Conservation (phyloP, 441 rosid genomes). For the Populus hybrid region DNA sequence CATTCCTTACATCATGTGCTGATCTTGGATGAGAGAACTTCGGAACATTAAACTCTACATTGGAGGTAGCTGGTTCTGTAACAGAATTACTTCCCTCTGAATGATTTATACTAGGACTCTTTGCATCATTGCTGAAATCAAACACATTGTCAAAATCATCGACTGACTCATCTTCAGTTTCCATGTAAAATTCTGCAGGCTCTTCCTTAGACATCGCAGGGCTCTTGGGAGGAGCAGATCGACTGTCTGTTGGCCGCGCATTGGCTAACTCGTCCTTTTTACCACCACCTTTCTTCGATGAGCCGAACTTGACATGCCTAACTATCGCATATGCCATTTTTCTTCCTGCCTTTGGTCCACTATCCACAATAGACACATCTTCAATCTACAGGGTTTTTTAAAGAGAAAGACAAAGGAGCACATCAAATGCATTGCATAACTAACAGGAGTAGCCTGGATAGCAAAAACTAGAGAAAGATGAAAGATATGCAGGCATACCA, state of each 20-base stretch:
- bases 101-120: neutral
- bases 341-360: constrained; percentile 62
- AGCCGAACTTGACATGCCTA: constrained; percentile 80
- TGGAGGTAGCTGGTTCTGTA: constrained; percentile 9
- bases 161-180: constrained; percentile 29
- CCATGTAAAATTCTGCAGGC: constrained; percentile 20
- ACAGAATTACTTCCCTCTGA: neutral
- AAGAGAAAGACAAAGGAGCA: neutral
- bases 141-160: too few relatives aligned
- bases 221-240: constrained; percentile 15
- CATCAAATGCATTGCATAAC: neutral
- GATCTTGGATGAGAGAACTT: constrained; percentile 14
- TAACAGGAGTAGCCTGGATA: neutral
- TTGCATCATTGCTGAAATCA: too few relatives aligned
- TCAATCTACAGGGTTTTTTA: constrained; percentile 44
- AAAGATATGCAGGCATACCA: constrained; percentile 39
- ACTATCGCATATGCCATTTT: constrained; percentile 61
- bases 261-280: constrained; percentile 30
- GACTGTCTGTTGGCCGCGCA: constrained; percentile 17
- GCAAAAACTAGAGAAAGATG: constrained; percentile 7
- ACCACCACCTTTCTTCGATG: constrained; percentile 58
- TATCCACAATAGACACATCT: constrained; percentile 64
- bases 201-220: constrained; percentile 23
- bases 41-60: constrained; percentile 12
- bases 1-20: constrained; percentile 12